Conservation (phyloP, 176 grass and related monocot species). For the Alopecurus myosuroides region DNA sequence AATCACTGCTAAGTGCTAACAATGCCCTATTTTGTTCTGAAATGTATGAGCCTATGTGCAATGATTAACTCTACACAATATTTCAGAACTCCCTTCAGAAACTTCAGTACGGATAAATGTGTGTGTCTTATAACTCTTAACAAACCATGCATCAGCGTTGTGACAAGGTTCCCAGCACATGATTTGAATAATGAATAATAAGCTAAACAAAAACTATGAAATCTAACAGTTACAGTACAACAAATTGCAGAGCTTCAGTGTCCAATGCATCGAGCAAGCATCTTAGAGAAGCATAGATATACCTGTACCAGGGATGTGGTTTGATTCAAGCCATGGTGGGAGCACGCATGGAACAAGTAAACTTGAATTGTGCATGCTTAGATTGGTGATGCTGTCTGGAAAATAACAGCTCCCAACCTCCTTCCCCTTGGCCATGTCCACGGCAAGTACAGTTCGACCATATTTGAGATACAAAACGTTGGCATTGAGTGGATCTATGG, state of each 20-base stretch:
- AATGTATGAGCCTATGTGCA: neutral
- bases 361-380: neutral
- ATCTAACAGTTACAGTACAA: neutral
- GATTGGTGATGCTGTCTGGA: neutral
- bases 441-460: neutral
- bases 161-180: neutral
- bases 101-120: neutral
- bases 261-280: neutral
- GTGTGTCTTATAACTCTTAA: neutral
- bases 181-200: neutral
- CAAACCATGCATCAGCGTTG: neutral
- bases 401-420: neutral
- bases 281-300: neutral
- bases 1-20: neutral
- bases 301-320: slow-evolving; percentile 5
- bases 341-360: neutral
- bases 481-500: neutral
- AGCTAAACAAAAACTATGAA: neutral
- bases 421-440: neutral
- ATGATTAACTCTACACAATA: neutral
- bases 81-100: neutral
- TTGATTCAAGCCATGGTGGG: neutral
- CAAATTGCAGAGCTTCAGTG: neutral
- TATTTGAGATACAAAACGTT: neutral
- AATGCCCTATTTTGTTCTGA: neutral